Base-by-base conservation (phyloP, 495 filamentous ascomycete species). In the Lasiosphaeria ovina region DNA sequence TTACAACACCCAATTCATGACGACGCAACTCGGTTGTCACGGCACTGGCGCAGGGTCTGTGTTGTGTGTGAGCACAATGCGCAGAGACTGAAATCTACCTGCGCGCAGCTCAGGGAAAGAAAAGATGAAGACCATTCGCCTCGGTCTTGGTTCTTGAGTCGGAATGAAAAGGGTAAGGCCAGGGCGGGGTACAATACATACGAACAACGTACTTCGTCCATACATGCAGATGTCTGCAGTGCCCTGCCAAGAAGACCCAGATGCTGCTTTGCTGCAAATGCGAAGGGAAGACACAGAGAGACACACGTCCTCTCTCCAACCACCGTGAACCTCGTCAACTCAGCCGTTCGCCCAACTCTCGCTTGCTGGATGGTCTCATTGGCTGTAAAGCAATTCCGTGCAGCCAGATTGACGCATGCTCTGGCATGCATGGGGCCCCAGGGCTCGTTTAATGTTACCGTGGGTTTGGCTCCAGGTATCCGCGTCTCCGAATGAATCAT, bases 391-490 rank as follows among this genome's bases (percentile, higher is more conserved):
- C 34, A 12, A 40, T 42, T 57, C 36, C 53, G 51, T 62, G 54
- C 54, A 45, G 54, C 24, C 47, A 51, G 54, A 62, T 47, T 32
- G 54, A 62, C 49, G 54, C 42, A 40, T 57, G 48, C 55, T n/a
- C 16, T 17, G n/a, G 31, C 34, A 35, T 44, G 32, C 47, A 33
- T 38, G 40, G 51, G 51, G 44, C 58, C 35, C 33, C 24, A 24
- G 24, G 24, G 24, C 24, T 24, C 24, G 24, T 24, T 47, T 36
- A 32, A 56, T 61, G 59, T 45, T 35, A 61, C 44, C 44, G n/a
- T 56, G 53, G 59, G 42, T 61, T 61, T 53, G 55, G 59, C 59
- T 61, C 52, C 34, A 54, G 35, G 24, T 24, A 24, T 24, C 24
- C 52, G 33, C 34, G 10, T 38, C 42, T n/a, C 31, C 31, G 12